phyloP scores from a whole-genome alignment of 2,329 filamentous ascomycete species.

The Colletotrichum sp. region DNA sequence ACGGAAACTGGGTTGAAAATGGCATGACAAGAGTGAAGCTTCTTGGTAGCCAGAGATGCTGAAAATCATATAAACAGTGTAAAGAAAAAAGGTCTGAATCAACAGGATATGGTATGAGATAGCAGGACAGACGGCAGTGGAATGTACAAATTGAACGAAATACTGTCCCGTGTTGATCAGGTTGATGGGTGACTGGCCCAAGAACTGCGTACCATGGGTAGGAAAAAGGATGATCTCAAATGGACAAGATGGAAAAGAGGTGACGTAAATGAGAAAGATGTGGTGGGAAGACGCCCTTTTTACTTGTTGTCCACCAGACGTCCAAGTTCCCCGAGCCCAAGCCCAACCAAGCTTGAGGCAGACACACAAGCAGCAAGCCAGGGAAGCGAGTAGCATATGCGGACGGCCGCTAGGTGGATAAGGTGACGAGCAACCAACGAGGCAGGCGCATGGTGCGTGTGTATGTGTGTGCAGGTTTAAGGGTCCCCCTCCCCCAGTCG shows the following conservation, averaged over 20 bases:
- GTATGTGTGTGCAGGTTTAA: background rate
- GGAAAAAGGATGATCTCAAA: background rate
- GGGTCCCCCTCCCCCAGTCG: background rate
- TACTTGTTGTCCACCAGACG: background rate
- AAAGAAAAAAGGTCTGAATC: background rate
- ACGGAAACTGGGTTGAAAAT: background rate
- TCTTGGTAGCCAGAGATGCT: background rate
- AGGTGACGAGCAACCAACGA: background rate
- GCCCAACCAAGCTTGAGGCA: background rate
- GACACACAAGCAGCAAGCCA: background rate
- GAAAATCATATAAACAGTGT: background rate
- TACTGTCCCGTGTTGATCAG: background rate
- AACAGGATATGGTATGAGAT: background rate
- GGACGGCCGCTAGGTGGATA: background rate
- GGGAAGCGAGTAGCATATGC: background rate
- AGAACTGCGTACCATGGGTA: background rate
- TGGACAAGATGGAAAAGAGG: background rate
- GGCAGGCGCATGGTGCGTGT: background rate
- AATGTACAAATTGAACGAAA: background rate
- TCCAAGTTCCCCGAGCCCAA: background rate
- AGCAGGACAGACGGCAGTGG: background rate
- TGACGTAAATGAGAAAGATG: background rate
- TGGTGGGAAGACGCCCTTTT: background rate
- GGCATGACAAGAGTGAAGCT: constrained; percentile 1
- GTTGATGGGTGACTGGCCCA: background rate